phyloP scores from a whole-genome alignment of 2,329 filamentous ascomycete species.

The Fusarium liriodendri region DNA sequence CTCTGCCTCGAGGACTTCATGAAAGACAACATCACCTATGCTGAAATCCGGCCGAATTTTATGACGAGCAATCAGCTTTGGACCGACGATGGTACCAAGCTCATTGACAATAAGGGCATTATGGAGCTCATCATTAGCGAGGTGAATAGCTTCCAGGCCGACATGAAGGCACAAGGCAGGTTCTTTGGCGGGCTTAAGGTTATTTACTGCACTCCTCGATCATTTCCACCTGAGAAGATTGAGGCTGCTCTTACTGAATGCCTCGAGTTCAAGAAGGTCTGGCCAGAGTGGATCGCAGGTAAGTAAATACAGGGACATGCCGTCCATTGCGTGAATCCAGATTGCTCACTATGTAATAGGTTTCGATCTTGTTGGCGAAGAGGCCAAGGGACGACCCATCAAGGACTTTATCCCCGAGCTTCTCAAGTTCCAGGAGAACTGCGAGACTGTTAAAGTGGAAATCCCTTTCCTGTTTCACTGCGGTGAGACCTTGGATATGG shows the following conservation, averaged over 20 bases:
- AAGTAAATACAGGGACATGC: constrained; percentile 38
- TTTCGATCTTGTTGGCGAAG: constrained; percentile 78
- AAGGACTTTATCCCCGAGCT: constrained; percentile 66
- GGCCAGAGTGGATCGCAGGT: constrained; percentile 72
- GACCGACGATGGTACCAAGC: constrained; percentile 62
- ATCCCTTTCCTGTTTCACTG: constrained; percentile 83
- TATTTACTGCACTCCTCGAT: constrained; percentile 77
- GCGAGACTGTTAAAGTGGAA: constrained; percentile 58
- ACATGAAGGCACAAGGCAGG: constrained; percentile 42
- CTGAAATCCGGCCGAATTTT: constrained; percentile 77
- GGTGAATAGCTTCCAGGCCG: constrained; percentile 59
- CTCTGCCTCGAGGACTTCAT: constrained; percentile 71
- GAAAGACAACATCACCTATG: constrained; percentile 75
- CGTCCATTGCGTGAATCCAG: no score
- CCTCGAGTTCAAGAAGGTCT: constrained; percentile 67
- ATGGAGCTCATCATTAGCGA: constrained; percentile 70
- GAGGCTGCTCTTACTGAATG: constrained; percentile 69
- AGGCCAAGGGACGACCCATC: constrained; percentile 69
- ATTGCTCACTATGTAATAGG: constrained; percentile 52
- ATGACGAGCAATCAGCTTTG: constrained; percentile 72
- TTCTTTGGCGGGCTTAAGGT: constrained; percentile 75
- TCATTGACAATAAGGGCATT: constrained; percentile 67
- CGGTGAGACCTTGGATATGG: constrained; percentile 77
- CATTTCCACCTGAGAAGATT: constrained; percentile 63
- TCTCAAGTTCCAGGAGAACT: constrained; percentile 65